Evolutionary conservation across 1,284 basidiomycete genomes (phyloP).

Genomic region (Irpex sp.): DNA sequence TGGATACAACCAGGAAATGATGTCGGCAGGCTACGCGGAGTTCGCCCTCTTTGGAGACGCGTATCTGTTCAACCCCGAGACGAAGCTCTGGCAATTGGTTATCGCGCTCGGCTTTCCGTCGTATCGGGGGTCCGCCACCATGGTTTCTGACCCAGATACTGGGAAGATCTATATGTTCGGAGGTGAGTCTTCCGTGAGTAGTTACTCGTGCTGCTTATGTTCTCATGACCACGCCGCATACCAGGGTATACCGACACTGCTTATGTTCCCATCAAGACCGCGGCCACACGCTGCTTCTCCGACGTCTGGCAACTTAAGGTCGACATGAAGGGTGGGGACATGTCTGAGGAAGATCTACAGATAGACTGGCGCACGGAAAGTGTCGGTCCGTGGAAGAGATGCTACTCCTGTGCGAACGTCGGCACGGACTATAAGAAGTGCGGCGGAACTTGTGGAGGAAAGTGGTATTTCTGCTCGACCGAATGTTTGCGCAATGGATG

Average conservation of each 20-base stretch:
- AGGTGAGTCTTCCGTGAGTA: too few relatives aligned
- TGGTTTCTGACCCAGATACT: too few relatives aligned
- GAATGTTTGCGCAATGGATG: conserved; percentile 2
- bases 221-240: conserved; percentile 9
- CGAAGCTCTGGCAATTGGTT: background rate
- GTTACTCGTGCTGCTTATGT: background rate
- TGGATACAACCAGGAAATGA: too few relatives aligned
- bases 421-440: conserved; percentile 31
- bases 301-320: conserved; percentile 34
- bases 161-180: too few relatives aligned
- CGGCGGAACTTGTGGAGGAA: conserved; percentile 20
- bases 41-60: conserved; percentile 30
- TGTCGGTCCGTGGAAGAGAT: conserved; percentile 33
- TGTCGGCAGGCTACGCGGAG: conserved; percentile 11
- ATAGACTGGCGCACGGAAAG: conserved; percentile 29
- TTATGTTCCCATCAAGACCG: conserved; percentile 23
- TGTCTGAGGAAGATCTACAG: conserved; percentile 26
- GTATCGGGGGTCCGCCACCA: too few relatives aligned
- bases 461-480: conserved; percentile 5
- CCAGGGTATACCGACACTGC: conserved; percentile 29
- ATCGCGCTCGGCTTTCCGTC: too few relatives aligned
- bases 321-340: conserved; percentile 28
- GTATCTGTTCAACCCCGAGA: conserved; percentile 20
- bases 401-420: conserved; percentile 31
- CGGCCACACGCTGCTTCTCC: conserved; percentile 22